Conservation (phyloP, 1,284 basidiomycete genomes). For the Tylopilus sp. region DNA sequence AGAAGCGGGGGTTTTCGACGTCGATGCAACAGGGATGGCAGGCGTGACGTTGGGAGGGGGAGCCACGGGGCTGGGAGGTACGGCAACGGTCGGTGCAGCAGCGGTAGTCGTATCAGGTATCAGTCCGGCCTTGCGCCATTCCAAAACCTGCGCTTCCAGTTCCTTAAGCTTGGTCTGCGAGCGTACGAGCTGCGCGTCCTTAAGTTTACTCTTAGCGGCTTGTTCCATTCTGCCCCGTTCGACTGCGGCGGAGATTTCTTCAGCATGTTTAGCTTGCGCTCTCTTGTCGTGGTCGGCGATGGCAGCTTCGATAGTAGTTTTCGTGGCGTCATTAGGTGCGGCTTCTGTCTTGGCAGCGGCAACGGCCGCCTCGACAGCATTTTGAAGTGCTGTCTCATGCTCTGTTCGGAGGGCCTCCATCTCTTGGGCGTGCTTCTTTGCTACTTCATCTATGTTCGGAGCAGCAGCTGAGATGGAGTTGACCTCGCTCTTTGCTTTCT, state of each 20-base stretch:
- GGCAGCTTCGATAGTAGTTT: slow-evolving; percentile 48
- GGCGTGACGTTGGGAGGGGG: slow-evolving; percentile 17
- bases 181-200: slow-evolving; percentile 61
- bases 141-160: slow-evolving; percentile 57
- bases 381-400: slow-evolving; percentile 54
- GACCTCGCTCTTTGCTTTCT: slow-evolving; percentile 49
- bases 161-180: slow-evolving; percentile 60
- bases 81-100: slow-evolving; percentile 13
- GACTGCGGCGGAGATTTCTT: slow-evolving; percentile 59
- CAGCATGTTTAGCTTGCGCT: slow-evolving; percentile 43
- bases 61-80: slow-evolving; percentile 12
- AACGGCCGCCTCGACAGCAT: slow-evolving; percentile 47
- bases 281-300: slow-evolving; percentile 48
- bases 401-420: slow-evolving; percentile 51
- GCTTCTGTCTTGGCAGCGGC: slow-evolving; percentile 41
- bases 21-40: slow-evolving; percentile 23
- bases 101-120: slow-evolving; percentile 31
- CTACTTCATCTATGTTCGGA: slow-evolving; percentile 37
- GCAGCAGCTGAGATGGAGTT: slow-evolving; percentile 19
- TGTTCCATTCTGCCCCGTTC: slow-evolving; percentile 65
- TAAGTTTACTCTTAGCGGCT: slow-evolving; percentile 57
- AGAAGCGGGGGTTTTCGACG: slow-evolving; percentile 9
- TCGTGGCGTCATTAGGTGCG: slow-evolving; percentile 31
- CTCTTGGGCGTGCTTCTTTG: slow-evolving; percentile 56
- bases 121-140: slow-evolving; percentile 50